Conservation (phyloP, 768 basidiomycete genomes). For the Tricholoma furcatifolium region DNA sequence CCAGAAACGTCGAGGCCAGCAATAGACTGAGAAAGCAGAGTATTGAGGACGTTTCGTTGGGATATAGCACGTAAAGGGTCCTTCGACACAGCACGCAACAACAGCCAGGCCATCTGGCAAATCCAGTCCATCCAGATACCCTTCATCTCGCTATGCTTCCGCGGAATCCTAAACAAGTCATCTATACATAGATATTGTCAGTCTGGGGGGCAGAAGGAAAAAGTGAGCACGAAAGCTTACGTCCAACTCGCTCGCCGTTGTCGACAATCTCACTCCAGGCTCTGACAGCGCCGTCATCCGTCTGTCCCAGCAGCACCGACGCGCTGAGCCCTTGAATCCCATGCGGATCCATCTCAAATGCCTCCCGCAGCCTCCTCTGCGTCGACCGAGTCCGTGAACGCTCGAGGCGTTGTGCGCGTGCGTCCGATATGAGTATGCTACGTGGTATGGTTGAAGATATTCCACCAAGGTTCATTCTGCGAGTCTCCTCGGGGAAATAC, state of each 20-base stretch:
- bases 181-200: slow-evolving; percentile 25
- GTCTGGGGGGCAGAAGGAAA: neutral
- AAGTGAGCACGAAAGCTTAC: too few species aligned
- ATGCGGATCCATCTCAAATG: slow-evolving; percentile 52
- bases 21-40: slow-evolving; percentile 38
- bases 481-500: slow-evolving; percentile 23
- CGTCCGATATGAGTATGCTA: slow-evolving; percentile 57
- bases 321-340: slow-evolving; percentile 60
- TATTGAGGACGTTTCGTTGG: slow-evolving; percentile 52
- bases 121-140: slow-evolving; percentile 65
- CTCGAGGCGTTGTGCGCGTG: slow-evolving; percentile 58
- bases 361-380: slow-evolving; percentile 35
- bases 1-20: slow-evolving; percentile 30
- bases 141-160: slow-evolving; percentile 27
- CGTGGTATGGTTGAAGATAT: slow-evolving; percentile 49
- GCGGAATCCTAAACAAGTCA: slow-evolving; percentile 38
- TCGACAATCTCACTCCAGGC: slow-evolving; percentile 47
- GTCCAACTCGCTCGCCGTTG: slow-evolving; percentile 26
- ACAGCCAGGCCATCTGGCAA: slow-evolving; percentile 42
- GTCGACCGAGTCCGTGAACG: slow-evolving; percentile 47
- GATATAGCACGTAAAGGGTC: slow-evolving; percentile 43
- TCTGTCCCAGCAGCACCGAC: slow-evolving; percentile 56
- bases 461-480: slow-evolving; percentile 79
- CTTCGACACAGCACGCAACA: slow-evolving; percentile 52
- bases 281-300: slow-evolving; percentile 46